Conservation (phyloP, 1,284 basidiomycete species). For the Ustilago nuda region DNA sequence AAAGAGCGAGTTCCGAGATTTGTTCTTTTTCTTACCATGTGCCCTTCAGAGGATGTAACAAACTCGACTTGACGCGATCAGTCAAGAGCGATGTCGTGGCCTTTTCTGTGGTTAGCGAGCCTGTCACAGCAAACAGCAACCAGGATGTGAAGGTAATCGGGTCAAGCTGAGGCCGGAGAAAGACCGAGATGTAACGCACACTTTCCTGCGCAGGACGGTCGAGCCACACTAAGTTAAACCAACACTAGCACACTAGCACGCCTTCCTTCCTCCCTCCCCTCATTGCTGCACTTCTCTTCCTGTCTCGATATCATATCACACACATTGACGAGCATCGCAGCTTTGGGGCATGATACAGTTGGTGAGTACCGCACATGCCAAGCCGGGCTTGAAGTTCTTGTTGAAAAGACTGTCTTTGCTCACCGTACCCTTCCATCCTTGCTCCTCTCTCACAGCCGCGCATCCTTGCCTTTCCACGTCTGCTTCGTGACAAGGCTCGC, state of each 20-base stretch:
- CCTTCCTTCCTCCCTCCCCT: not conserved
- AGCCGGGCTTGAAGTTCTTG: not conserved
- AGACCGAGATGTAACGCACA: not conserved
- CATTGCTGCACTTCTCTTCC: not conserved
- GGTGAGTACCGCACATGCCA: not conserved
- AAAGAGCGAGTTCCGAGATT: slow-evolving; percentile 28
- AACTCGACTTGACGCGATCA: slow-evolving; percentile 14
- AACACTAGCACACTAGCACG: slow-evolving; percentile 4
- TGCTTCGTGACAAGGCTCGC: slow-evolving; percentile 41
- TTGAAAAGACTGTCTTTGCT: slow-evolving; percentile 7
- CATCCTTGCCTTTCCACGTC: slow-evolving; percentile 40
- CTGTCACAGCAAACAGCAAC: not conserved
- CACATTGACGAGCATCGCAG: slow-evolving; percentile 6
- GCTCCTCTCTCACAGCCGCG: slow-evolving; percentile 18
- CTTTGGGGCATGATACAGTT: slow-evolving; percentile 44
- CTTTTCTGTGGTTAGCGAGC: slow-evolving; percentile 2
- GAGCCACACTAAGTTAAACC: slow-evolving; percentile 6
- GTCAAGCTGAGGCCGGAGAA: slow-evolving; percentile 1
- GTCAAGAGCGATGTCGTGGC: slow-evolving; percentile 25
- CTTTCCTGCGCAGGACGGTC: not conserved
- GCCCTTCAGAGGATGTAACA: slow-evolving; percentile 2
- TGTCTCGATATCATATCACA: slow-evolving; percentile 1
- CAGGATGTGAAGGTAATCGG: not conserved
- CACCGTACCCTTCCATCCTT: not conserved
- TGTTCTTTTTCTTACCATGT: not conserved